Base-by-base conservation (phyloP, 345 rosid genomes). In the Eucalyptus marginata region DNA sequence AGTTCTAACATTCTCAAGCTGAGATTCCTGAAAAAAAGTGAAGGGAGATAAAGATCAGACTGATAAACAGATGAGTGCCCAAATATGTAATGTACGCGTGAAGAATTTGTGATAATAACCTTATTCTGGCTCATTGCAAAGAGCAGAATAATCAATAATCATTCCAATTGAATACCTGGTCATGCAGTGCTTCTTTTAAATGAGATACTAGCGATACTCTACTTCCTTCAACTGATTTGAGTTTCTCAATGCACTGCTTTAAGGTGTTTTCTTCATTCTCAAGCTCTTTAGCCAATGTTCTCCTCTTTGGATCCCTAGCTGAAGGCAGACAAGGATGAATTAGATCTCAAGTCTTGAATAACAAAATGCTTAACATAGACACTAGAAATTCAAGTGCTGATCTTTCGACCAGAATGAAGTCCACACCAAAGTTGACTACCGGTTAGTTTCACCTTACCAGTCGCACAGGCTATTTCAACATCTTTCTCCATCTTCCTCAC, bases 401-500 rank as follows among this genome's bases (percentile, higher is more conserved):
- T 76, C 47, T 76, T 76, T 36, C 0, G 0, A 76, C 27, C 27
- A 76, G 0, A 36, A 76, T 36, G 27, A 86, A 27, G 43, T 29
- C 31, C 36, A 80, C 5, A 0, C 16, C 1, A 52, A 66, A 4
- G 33, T 66, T 0, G 31, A 86, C 40, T 22, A 27, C 44, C 66
- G 49, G 52, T 43, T 58, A 5, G 44, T 40, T 40, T 71, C 50
- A 49, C 36, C 90, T 91, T 94, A 98, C 99, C 96, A 76, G 68
- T 90, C n/a, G 89, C 43, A 89, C 96, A 96, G 54, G 96, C 95
- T 91, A 89, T 87, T 12, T 94, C 95, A 85, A 96, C 93, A 89
- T 95, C 96, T 89, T 95, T 96, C 92, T 96, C 99, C 96, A 97
- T 95, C 94, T 94, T 98, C 93, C 93, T 95, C 91, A 96, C 94